A percentile compares a stretch with the other conserved stretches of the same genome.
Conservation (phyloP, 2,329 filamentous ascomycete genomes). For the Curvularia sp. region DNA sequence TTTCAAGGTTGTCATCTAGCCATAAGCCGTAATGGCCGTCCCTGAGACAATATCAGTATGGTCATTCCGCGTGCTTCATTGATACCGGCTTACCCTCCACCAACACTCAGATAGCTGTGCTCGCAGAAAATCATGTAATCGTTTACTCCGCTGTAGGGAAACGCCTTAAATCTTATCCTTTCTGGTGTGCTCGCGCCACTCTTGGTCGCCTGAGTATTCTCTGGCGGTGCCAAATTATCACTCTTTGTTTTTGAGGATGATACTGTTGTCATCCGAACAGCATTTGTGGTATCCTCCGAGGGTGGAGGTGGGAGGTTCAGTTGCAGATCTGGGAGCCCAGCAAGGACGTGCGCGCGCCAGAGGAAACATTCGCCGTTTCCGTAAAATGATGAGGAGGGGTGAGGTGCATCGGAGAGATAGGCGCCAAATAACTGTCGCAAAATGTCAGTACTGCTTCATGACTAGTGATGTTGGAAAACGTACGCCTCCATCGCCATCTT, state of each 20-base stretch:
- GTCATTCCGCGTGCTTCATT: not conserved
- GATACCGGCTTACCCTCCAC: constrained; percentile 67
- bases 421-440: constrained; percentile 76
- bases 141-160: constrained; percentile 93
- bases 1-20: constrained; percentile 85
- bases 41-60: constrained; percentile 33
- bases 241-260: constrained; percentile 30
- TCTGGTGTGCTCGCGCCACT: constrained; percentile 68
- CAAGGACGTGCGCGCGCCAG: constrained; percentile 76
- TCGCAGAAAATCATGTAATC: constrained; percentile 98
- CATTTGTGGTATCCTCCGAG: constrained; percentile 68
- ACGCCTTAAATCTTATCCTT: constrained; percentile 92
- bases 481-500: constrained; percentile 77
- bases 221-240: constrained; percentile 40
- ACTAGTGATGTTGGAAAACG: constrained; percentile 45
- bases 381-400: constrained; percentile 83
- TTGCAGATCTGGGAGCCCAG: constrained; percentile 57
- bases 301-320: constrained; percentile 72
- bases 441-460: constrained; percentile 15
- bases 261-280: constrained; percentile 68
- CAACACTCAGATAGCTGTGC: constrained; percentile 80
- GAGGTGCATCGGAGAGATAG: constrained; percentile 89
- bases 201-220: constrained; percentile 21
- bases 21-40: constrained; percentile 93
- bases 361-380: constrained; percentile 97